These are phyloP conservation scores for Suillus luteus DNA, from an alignment of 768 basidiomycete species.

Conservation along the genomic window DNA sequence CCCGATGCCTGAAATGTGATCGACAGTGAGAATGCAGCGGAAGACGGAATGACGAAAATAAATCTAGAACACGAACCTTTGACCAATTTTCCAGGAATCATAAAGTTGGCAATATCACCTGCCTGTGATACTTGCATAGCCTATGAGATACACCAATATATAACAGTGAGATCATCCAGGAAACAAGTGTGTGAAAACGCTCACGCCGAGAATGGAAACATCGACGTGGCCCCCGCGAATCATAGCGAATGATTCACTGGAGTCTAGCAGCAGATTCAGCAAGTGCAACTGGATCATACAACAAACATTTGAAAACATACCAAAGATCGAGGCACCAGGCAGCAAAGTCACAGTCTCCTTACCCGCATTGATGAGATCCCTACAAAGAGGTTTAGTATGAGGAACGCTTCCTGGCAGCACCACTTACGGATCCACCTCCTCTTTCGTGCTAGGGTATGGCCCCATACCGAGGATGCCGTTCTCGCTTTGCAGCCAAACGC, in stretches of 20 bases:
- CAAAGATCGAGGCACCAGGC: constrained; percentile 90
- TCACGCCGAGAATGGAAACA: constrained; percentile 88
- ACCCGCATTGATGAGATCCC: constrained; percentile 92
- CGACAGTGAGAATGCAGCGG: constrained; percentile 15
- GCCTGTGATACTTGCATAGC: constrained; percentile 94
- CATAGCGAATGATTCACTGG: constrained; percentile 95
- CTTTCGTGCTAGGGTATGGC: constrained; percentile 75
- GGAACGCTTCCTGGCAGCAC: constrained; percentile 6
- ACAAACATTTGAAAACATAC: constrained; percentile 40
- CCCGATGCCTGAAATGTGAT: constrained; percentile 69
- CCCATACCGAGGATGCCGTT: constrained; percentile 90
- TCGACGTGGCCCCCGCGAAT: constrained; percentile 96
- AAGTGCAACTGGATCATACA: constrained; percentile 3
- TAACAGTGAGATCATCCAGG: neutral
- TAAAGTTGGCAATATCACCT: constrained; percentile 96
- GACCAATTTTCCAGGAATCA: constrained; percentile 94
- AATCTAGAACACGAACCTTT: constrained; percentile 50
- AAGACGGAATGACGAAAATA: neutral
- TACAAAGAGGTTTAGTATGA: constrained; percentile 30
- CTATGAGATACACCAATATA: constrained; percentile 38
- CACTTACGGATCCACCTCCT: constrained; percentile 78
- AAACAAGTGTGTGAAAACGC: constrained; percentile 29
- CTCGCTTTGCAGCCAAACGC: constrained; percentile 91
- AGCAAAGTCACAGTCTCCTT: constrained; percentile 93
- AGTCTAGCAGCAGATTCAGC: constrained; percentile 50